These are phyloP conservation scores for Dendrobium chrysotoxum DNA, from an alignment of 106 monocot genomes.

Conservation along the genomic window DNA sequence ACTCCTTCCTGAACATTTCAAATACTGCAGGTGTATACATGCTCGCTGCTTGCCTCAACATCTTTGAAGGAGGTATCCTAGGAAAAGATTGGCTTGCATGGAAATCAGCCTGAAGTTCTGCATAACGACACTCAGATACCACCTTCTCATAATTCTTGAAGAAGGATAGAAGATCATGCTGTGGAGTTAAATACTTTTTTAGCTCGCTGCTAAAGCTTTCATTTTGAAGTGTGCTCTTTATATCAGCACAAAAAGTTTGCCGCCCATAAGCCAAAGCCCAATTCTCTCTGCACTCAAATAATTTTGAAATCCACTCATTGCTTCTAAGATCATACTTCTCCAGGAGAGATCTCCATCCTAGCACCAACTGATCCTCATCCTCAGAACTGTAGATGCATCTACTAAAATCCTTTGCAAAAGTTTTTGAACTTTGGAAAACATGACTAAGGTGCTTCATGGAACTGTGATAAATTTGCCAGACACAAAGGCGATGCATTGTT, in stretches of 20 bases:
- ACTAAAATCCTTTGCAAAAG: conserved; percentile 23
- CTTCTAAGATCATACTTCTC: conserved; percentile 22
- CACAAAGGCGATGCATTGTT: conserved; percentile 19
- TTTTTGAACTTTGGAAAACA: conserved; percentile 22
- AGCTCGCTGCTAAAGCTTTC: conserved; percentile 15
- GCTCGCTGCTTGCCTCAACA: conserved; percentile 34
- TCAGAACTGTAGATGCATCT: conserved; percentile 19
- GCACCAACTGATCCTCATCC: conserved; percentile 19
- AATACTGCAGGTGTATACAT: conserved; percentile 24
- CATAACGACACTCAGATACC: conserved; percentile 21
- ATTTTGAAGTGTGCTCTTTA: conserved; percentile 16
- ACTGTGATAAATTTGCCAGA: conserved; percentile 27
- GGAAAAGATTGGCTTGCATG: conserved; percentile 30
- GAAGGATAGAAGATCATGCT: conserved; percentile 16
- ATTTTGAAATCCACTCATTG: conserved; percentile 25
- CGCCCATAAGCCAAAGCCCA: conserved; percentile 25
- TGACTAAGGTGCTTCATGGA: conserved; percentile 17
- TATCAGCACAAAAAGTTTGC: conserved; percentile 24
- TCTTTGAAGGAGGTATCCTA: conserved; percentile 28
- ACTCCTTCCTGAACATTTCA: conserved; percentile 27
- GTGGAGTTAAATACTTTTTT: conserved; percentile 16
- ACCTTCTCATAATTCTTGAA: conserved; percentile 23
- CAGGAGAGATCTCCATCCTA: conserved; percentile 23
- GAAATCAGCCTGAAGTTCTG: conserved; percentile 23
- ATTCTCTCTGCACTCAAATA: conserved; percentile 16